These are phyloP conservation scores for Cladosporium sp. DNA, from an alignment of 2,329 filamentous ascomycete species.

Conservation along the genomic window DNA sequence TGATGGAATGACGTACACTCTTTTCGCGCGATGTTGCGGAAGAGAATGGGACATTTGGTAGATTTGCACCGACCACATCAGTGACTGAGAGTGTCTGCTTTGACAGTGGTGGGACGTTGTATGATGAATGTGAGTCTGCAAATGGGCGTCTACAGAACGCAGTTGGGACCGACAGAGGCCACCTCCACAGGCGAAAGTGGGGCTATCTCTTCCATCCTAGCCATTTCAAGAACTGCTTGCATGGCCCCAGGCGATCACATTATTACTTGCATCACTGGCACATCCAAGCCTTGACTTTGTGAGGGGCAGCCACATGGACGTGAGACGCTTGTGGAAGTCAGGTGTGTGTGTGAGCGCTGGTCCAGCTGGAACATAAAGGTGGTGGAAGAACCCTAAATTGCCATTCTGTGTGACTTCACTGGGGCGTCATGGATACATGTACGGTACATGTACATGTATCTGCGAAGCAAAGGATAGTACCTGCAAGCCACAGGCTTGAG, in stretches of 20 bases:
- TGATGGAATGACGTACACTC: not conserved
- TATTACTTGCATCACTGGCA: constrained; percentile 1
- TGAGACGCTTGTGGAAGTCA: not conserved
- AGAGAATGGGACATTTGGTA: not conserved
- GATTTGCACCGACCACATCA: not conserved
- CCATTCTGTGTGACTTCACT: not conserved
- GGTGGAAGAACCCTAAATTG: not conserved
- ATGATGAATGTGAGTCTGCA: not conserved
- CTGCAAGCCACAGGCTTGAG: not conserved
- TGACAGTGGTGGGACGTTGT: not conserved
- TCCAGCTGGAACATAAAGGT: not conserved
- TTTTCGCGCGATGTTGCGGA: not conserved
- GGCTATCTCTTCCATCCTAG: not conserved
- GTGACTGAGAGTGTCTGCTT: not conserved
- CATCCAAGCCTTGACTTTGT: not conserved
- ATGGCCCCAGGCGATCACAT: constrained; percentile 4
- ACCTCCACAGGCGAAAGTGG: constrained; percentile 7
- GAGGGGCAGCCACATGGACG: not conserved
- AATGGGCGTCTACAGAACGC: not conserved
- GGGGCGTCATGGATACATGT: not conserved
- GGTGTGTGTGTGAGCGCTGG: not conserved
- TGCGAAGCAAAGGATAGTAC: not conserved
- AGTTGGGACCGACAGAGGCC: constrained; percentile 4
- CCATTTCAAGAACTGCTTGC: constrained; percentile 2
- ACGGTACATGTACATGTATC: not conserved